Conservation (phyloP, 257 asterid genomes). For the Gardenia jasminoides region DNA sequence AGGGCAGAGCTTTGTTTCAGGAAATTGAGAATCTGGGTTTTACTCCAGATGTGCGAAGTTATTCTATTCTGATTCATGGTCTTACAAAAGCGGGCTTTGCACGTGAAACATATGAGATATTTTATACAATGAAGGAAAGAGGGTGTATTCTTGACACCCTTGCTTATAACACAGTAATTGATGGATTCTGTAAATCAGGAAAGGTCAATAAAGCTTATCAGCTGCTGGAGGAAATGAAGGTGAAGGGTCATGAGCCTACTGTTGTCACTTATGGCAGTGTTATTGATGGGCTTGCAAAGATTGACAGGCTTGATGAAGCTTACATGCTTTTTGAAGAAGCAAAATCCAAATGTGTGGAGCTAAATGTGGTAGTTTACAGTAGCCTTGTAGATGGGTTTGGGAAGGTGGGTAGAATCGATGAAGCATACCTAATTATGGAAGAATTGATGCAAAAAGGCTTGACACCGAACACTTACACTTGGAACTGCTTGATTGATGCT, state of each 20-base stretch:
- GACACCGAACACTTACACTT: constrained; percentile 73
- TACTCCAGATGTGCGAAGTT: constrained; percentile 79
- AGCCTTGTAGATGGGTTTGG: constrained; percentile 94
- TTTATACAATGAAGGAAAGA: constrained; percentile 84
- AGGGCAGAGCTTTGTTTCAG: constrained; percentile 73
- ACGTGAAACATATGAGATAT: constrained; percentile 75
- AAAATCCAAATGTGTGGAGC: constrained; percentile 61
- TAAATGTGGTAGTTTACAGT: constrained; percentile 75
- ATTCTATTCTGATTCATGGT: constrained; percentile 86
- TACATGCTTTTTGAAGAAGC: constrained; percentile 99
- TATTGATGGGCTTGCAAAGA: constrained; percentile 94
- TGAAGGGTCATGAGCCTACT: constrained; percentile 70
- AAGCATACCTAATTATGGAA: constrained; percentile 88
- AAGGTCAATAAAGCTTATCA: constrained; percentile 96
- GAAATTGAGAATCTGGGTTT: constrained; percentile 65
- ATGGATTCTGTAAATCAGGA: constrained; percentile 93
- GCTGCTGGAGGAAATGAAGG: constrained; percentile 92
- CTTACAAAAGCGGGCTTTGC: constrained; percentile 89
- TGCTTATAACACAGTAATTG: constrained; percentile 83
- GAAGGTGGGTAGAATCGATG: constrained; percentile 92
- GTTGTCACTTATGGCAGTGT: constrained; percentile 92
- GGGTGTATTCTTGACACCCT: constrained; percentile 81
- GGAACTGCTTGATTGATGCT: constrained; percentile 97
- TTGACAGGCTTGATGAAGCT: constrained; percentile 94
- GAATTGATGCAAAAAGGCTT: constrained; percentile 85